Conservation (phyloP, 352 stramenopile species). For the Thraustochytrium sp. region DNA sequence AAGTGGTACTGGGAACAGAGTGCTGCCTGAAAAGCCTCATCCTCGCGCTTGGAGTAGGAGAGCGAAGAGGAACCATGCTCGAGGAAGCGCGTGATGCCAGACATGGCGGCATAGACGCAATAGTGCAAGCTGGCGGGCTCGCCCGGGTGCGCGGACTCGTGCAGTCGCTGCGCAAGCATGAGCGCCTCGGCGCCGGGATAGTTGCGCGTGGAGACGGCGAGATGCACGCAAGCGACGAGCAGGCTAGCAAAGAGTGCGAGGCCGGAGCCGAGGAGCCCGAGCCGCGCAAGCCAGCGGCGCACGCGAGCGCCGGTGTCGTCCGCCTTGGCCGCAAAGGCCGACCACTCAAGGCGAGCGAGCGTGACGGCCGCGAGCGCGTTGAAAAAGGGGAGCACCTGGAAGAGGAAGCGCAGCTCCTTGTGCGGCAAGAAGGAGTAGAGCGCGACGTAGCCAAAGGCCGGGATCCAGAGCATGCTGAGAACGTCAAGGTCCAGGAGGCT, state of each 20-base stretch:
- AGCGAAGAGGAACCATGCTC: not conserved
- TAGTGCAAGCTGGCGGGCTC: conserved; percentile 15
- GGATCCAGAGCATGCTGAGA: conserved; percentile 19
- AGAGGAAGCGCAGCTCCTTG: conserved; percentile 80
- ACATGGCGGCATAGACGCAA: conserved; percentile 29
- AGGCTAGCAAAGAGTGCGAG: not conserved
- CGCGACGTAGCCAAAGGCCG: conserved; percentile 70
- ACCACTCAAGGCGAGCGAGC: not conserved
- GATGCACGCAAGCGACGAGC: not conserved
- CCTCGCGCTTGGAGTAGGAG: conserved; percentile 23
- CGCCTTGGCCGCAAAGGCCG: not conserved
- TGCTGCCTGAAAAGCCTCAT: conserved; percentile 1
- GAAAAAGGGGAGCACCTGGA: conserved; percentile 38
- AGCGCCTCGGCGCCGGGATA: conserved; percentile 32
- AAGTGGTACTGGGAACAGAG: not conserved
- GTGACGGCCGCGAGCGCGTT: conserved; percentile 23
- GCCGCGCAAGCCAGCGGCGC: not conserved
- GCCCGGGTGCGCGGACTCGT: not conserved
- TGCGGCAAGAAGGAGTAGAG: conserved; percentile 93
- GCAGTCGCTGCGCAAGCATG: not conserved
- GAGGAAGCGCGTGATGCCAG: conserved; percentile 31
- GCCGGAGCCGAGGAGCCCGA: not conserved
- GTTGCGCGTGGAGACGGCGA: conserved; percentile 18
- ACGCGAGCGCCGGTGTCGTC: not conserved
- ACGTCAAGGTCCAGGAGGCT: conserved; percentile 2